Conservation (phyloP, 352 stramenopile genomes). For the Globisporangium nodosum region DNA sequence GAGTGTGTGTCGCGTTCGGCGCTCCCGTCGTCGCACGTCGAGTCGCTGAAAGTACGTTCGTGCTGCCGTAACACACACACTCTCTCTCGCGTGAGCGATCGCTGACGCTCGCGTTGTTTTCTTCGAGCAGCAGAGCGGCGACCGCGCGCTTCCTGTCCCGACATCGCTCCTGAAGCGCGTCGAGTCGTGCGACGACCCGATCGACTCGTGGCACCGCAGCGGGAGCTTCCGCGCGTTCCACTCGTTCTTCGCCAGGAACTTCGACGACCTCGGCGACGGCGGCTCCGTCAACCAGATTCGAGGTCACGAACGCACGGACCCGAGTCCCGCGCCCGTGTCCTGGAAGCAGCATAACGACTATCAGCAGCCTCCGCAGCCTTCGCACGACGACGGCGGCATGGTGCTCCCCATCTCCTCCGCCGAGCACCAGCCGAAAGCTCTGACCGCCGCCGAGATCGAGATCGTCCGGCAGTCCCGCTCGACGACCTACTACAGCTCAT, state of each 20-base stretch:
- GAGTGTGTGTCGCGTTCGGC: background rate
- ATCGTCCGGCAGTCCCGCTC: slow-evolving; percentile 7
- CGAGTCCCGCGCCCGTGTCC: background rate
- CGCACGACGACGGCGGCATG: background rate
- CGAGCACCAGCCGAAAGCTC: slow-evolving; percentile 1
- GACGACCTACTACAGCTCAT: background rate
- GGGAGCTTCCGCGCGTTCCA: slow-evolving; percentile 37
- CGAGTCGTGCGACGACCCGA: slow-evolving; percentile 14
- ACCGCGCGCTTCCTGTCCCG: slow-evolving; percentile 5
- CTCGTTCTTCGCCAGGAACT: slow-evolving; percentile 33
- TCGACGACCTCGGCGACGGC: slow-evolving; percentile 4
- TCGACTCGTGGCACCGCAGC: slow-evolving; percentile 18
- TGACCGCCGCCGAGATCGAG: slow-evolving; percentile 9
- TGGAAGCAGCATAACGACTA: background rate
- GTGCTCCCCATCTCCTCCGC: background rate
- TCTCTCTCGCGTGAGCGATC: too few species aligned
- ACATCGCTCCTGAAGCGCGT: slow-evolving; percentile 11
- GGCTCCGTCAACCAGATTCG: background rate
- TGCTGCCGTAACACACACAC: background rate
- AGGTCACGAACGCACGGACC: background rate
- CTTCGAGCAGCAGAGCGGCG: background rate
- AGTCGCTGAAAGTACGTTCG: slow-evolving; percentile 2
- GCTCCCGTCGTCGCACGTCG: background rate
- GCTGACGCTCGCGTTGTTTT: background rate
- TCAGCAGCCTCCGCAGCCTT: background rate